Conservation (phyloP, 2,329 filamentous ascomycete genomes). For the Nothophoma quercina region DNA sequence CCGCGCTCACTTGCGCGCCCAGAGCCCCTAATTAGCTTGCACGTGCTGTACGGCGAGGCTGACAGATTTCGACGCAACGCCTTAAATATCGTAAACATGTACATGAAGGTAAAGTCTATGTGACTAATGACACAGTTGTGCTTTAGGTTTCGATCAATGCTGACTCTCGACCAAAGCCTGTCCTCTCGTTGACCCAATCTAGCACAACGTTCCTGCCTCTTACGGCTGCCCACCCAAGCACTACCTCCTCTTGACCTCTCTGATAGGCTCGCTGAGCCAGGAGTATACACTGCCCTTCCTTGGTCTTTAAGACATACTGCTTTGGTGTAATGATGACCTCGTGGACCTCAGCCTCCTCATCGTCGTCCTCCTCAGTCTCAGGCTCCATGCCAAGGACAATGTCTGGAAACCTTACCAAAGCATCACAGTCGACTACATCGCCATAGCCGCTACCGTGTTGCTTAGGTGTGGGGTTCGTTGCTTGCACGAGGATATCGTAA, state of each 20-base stretch:
- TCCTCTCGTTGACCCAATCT: conserved; percentile 19
- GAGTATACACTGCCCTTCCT: conserved; percentile 22
- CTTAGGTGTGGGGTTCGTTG: conserved; percentile 15
- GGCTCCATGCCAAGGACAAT: conserved; percentile 24
- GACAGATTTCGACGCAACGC: neutral
- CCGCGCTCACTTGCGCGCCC: conserved; percentile 5
- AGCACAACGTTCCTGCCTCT: conserved; percentile 25
- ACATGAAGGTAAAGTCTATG: neutral
- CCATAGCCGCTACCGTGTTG: neutral
- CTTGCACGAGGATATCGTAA: conserved; percentile 26
- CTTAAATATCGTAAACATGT: neutral
- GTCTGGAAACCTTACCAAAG: conserved; percentile 20
- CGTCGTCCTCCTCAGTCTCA: conserved; percentile 9
- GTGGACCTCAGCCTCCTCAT: neutral
- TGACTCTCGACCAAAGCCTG: conserved; percentile 26
- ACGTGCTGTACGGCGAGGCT: neutral
- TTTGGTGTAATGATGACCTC: conserved; percentile 24
- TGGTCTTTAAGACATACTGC: conserved; percentile 25
- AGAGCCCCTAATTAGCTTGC: neutral
- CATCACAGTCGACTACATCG: conserved; percentile 23
- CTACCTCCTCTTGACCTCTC: conserved; percentile 5
- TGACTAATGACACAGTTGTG: neutral
- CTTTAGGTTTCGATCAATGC: too few species aligned
- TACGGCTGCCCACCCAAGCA: conserved; percentile 30
- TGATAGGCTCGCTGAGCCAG: conserved; percentile 15